Evolutionary conservation across 495 filamentous ascomycete species (phyloP).

Genomic region (Tuber microsphaerosporum): DNA sequence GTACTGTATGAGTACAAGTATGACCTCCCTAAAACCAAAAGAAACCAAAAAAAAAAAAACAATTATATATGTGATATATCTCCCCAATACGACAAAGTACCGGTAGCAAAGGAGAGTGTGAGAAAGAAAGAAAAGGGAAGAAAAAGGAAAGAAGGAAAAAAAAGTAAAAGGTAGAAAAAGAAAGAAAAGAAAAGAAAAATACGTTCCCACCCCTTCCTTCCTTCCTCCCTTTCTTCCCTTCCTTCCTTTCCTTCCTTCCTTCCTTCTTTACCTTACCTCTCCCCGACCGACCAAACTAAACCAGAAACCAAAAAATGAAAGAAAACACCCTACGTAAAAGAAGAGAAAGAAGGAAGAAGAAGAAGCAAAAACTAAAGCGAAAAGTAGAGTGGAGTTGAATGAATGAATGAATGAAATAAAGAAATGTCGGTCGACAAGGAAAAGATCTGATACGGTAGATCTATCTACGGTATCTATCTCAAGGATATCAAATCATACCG

Average conservation of each 20-base stretch:
- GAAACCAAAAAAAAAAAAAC: not conserved
- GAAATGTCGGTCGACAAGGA: not conserved
- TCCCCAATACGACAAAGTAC: not conserved
- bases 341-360: not conserved
- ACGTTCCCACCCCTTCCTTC: not conserved
- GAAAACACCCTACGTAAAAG: not conserved
- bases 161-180: not conserved
- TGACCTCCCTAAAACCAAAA: not conserved
- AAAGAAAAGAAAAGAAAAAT: not conserved
- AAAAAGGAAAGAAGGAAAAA: not conserved
- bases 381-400: not conserved
- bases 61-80: not conserved
- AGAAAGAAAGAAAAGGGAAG: not conserved
- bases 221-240: not conserved
- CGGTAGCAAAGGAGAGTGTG: not conserved
- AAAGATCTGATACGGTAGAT: not conserved
- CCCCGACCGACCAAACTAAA: not conserved
- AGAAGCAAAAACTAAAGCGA: not conserved
- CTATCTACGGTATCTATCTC: no score
- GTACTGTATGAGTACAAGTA: not conserved
- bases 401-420: not conserved
- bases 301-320: constrained; percentile 1
- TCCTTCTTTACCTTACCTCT: not conserved
- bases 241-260: not conserved
- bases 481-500: no score